Conservation (phyloP, 2,329 filamentous ascomycete genomes). For the Diaporthe sp. region DNA sequence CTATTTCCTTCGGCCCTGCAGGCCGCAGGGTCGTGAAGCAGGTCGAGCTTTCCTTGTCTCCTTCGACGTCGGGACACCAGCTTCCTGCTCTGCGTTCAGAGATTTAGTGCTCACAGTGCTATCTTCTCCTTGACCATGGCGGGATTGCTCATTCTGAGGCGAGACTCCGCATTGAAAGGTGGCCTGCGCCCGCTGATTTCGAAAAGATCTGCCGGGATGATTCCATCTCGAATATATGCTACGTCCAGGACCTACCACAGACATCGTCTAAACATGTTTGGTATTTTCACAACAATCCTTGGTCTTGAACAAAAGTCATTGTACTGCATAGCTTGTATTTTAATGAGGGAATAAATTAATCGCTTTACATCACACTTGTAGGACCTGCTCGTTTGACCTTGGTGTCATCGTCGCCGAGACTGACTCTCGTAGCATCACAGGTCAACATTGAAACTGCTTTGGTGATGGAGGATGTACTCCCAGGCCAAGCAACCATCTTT, state of each 20-base stretch:
- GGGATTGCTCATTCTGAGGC: background rate
- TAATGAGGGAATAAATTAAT: no score
- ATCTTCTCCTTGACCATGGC: background rate
- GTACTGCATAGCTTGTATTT: no score
- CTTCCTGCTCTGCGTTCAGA: background rate
- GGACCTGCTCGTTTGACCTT: no score
- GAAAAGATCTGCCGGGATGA: background rate
- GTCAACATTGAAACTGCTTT: background rate
- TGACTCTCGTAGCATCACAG: background rate
- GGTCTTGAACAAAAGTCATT: no score
- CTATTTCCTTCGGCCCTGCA: background rate
- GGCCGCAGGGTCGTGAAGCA: background rate
- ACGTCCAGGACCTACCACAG: background rate
- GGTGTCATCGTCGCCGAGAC: background rate
- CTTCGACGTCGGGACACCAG: background rate
- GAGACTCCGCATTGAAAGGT: no score
- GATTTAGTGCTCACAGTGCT: background rate
- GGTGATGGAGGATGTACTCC: background rate
- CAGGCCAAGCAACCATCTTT: background rate
- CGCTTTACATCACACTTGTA: no score
- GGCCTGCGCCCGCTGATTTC: background rate
- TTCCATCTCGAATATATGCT: background rate
- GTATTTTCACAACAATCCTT: no score
- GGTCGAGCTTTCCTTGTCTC: background rate
- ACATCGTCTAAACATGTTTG: background rate